Evolutionary conservation across 2,329 filamentous ascomycete species (phyloP), one percentile per base, ranked within the genome.

Genomic region (Magnaporthiopsis poae): DNA sequence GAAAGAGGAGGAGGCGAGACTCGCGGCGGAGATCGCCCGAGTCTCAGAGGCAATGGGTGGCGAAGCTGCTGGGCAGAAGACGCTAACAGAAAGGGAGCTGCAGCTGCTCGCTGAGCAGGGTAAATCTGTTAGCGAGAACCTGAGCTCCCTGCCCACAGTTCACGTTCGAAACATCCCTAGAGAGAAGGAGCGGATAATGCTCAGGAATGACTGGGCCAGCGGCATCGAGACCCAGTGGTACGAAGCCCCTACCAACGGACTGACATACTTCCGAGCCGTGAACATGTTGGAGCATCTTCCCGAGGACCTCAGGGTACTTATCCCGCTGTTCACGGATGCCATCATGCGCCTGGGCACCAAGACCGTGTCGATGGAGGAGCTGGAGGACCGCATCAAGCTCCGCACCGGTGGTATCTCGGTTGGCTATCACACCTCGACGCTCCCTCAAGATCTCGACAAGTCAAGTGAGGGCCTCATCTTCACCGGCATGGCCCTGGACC

Each of bases 181-280:
- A 66, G 80, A 85, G 68, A 91, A 90, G 74, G 90, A 93, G 72
- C 77, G 78, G 0, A 76, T 83, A 0, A 73, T 79, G 3, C 72
- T 88, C 60, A 84, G 85, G 66, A 90, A 94, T 69, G 86, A 90
- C n/a, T 79, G 80, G 13, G 75, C 90, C 12, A 84, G 86, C 60
- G 83, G 84, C 56, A 84, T 89, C 60, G 86, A 89, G 62, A 86
- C 95, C 4, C 91, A 97, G 72, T 97, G 93, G 92, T 88, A 90
- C 64, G 91, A 96, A 76, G 92, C 93, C 9, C 90, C 92, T 2
- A 99, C 95, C 0, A 99, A 99, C 72, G 95, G 95, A 0, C 80
- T 99, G 67, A 98, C 94, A 1, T 99, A 99, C 75, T 96, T 99
- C 80, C 89, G 93, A 68, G 92, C 92, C 3, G 86, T 98, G 75